Base-by-base conservation (phyloP, 805 yeast species). In the Schizosaccharomyces osmophilus region DNA sequence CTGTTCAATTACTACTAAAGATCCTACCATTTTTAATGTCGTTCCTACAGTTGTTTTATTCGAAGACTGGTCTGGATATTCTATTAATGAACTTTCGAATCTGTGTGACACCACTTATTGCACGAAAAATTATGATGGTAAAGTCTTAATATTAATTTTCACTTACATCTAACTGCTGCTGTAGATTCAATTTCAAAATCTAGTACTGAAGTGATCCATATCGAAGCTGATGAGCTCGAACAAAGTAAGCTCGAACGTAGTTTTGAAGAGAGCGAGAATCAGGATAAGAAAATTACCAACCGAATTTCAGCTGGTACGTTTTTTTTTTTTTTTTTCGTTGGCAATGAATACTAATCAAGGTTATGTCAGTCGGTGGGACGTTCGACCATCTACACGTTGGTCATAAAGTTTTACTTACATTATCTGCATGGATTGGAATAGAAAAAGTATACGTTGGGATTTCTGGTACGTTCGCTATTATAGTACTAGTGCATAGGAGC, bases 301-400 rank as follows among this genome's bases (percentile, higher is more conserved):
- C 22, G 22, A 5, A 24, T 45, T 24, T 13, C 51, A 19, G 51
- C 51, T 45, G 51, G 51, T 45, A 45, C 51, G 51, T 9, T 19
- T 19, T 1, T 51, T 24, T 19, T 9, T 19, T 19, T 1, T 51
- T 24, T 19, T 19, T 19, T 31, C 61, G 8, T 55, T 22, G n/a
- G 29, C 2, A 31, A 22, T 24, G 29, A 55, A 39, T 17, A 57
- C 39, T 51, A 24, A 11, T 22, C 2, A 26, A 19, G 22, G 5
- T 24, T 36, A 48, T 41, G 3, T 71, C 95, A 0, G 82, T 90
- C 1, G 98, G 98, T 0, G 99, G 99, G 0, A 93, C 98, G 0
- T 93, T 93, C 73, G 99, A 93, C 69, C 97, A 93, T 72, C 69
- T 93, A 45, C 99, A 93, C 67, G 95, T 85, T 68, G 99, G 97